These are phyloP conservation scores for Candida nanaspora DNA, from an alignment of 805 yeast genomes.

Conservation along the genomic window DNA sequence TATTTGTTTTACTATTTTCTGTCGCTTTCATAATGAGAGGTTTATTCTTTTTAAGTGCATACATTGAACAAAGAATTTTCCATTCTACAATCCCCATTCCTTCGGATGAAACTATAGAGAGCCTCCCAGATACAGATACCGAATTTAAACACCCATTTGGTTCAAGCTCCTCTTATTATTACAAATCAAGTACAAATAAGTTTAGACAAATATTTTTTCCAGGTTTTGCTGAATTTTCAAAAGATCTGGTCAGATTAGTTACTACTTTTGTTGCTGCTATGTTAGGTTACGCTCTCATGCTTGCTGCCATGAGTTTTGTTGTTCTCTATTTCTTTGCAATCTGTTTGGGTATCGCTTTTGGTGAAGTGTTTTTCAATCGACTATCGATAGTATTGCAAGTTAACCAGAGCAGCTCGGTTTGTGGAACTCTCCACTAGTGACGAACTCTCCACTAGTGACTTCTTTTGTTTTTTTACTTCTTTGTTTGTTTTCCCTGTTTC, in stretches of 20 bases:
- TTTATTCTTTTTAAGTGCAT: constrained; percentile 49
- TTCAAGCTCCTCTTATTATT: neutral
- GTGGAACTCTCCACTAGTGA: constrained; percentile 23
- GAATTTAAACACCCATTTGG: neutral
- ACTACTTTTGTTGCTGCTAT: constrained; percentile 56
- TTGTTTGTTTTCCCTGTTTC: no score
- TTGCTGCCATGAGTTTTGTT: constrained; percentile 70
- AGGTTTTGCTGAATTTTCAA: constrained; percentile 27
- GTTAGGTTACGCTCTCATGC: constrained; percentile 67
- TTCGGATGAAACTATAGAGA: no score
- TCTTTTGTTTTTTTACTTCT: no score
- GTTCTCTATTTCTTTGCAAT: constrained; percentile 67
- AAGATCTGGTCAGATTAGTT: constrained; percentile 50
- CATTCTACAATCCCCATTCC: no score
- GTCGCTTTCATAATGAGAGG: constrained; percentile 56
- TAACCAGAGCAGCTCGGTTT: constrained; percentile 25
- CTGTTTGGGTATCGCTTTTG: constrained; percentile 60
- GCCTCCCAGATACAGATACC: no score
- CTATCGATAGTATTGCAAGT: constrained; percentile 33
- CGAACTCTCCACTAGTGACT: no score
- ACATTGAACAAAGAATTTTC: constrained; percentile 63
- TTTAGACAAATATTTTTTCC: constrained; percentile 26
- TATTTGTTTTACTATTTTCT: constrained; percentile 54
- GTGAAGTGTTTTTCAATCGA: constrained; percentile 65
- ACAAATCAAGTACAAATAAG: neutral